Evolutionary conservation across 2,329 filamentous ascomycete species (phyloP).

Genomic region (Camptophora hylomeconis): DNA sequence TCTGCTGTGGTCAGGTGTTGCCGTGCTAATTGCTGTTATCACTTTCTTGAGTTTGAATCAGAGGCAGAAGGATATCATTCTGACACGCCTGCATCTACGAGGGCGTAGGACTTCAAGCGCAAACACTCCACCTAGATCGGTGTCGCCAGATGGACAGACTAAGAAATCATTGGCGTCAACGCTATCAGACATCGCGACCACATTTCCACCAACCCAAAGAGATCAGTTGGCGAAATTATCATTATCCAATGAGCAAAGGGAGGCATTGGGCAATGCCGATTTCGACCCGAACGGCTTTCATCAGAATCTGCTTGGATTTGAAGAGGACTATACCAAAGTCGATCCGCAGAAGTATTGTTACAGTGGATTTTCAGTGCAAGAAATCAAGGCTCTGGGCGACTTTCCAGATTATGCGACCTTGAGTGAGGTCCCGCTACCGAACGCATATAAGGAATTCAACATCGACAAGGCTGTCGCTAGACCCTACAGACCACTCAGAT

Average conservation of each 20-base stretch:
- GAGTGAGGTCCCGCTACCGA: conserved; percentile 60
- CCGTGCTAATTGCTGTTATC: conserved; percentile 7
- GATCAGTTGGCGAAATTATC: conserved; percentile 28
- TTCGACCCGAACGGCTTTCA: conserved; percentile 23
- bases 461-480: conserved; percentile 55
- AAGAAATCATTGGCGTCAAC: conserved; percentile 18
- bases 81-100: conserved; percentile 26
- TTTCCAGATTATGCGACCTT: conserved; percentile 69
- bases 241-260: conserved; percentile 14
- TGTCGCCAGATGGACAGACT: conserved; percentile 37
- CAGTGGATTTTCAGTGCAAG: conserved; percentile 56
- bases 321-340: conserved; percentile 25
- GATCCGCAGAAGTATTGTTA: conserved; percentile 39
- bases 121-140: conserved; percentile 39
- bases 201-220: conserved; percentile 41
- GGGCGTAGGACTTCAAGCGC: conserved; percentile 33
- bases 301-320: conserved; percentile 28
- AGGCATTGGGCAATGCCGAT: conserved; percentile 7
- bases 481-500: conserved; percentile 70
- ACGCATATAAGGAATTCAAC: conserved; percentile 51
- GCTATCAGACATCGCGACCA: conserved; percentile 29
- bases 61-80: conserved; percentile 26
- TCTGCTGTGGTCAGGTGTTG: conserved; percentile 10
- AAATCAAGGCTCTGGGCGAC: conserved; percentile 57
- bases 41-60: conserved; percentile 20